These are phyloP conservation scores for Cyclocybe cylindracea DNA, from an alignment of 768 basidiomycete species.

Conservation along the genomic window DNA sequence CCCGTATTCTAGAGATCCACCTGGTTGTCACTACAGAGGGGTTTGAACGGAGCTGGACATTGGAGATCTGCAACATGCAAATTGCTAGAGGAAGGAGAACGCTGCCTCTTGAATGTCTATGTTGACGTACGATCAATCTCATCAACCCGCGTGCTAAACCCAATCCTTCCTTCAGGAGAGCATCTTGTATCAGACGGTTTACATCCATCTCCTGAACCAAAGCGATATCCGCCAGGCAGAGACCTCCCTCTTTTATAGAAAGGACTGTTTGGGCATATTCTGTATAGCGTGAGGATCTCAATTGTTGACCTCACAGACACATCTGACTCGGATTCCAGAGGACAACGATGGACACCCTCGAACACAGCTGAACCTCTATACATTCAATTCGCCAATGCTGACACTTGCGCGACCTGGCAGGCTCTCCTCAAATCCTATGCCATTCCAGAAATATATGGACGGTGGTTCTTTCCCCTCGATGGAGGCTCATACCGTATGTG, in stretches of 20 bases:
- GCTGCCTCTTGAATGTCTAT: constrained; percentile 72
- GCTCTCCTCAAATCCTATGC: constrained; percentile 82
- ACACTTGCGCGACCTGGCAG: constrained; percentile 73
- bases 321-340: constrained; percentile 34
- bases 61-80: constrained; percentile 78
- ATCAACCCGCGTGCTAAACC: constrained; percentile 3
- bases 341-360: constrained; percentile 59
- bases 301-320: background rate
- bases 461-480: constrained; percentile 50
- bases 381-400: constrained; percentile 66
- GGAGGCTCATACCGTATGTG: constrained; percentile 87
- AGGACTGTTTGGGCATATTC: constrained; percentile 74
- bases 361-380: constrained; percentile 67
- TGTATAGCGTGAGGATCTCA: constrained; percentile 49
- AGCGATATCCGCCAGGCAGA: constrained; percentile 82
- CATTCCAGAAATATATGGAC: constrained; percentile 76
- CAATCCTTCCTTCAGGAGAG: constrained; percentile 52
- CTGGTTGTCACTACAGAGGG: constrained; percentile 64
- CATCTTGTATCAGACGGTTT: constrained; percentile 71
- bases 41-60: constrained; percentile 51
- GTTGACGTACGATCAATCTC: constrained; percentile 55
- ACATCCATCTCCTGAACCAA: constrained; percentile 71
- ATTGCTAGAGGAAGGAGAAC: constrained; percentile 65
- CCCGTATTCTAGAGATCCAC: constrained; percentile 59
- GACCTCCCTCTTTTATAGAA: constrained; percentile 73